These are phyloP conservation scores for Alternaria solani DNA, from an alignment of 2,329 filamentous ascomycete genomes.

Conservation along the genomic window DNA sequence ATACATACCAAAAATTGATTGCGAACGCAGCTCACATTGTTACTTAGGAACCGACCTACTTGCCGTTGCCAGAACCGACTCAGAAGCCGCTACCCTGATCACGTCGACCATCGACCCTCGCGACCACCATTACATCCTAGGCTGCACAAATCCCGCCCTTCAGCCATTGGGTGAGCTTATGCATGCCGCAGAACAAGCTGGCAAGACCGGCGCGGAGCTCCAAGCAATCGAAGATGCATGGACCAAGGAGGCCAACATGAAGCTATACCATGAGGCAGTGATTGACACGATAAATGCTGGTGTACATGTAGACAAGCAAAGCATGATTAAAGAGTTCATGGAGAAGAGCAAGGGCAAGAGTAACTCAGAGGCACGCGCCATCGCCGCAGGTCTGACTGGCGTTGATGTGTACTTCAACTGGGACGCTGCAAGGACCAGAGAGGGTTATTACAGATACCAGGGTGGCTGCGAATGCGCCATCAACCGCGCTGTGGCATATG, in stretches of 20 bases:
- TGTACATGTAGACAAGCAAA: constrained; percentile 72
- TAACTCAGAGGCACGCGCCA: constrained; percentile 79
- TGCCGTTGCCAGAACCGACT: constrained; percentile 92
- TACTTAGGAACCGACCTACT: constrained; percentile 77
- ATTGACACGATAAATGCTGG: constrained; percentile 78
- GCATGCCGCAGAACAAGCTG: constrained; percentile 80
- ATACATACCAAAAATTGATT: not conserved
- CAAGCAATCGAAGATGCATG: constrained; percentile 94
- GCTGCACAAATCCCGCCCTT: constrained; percentile 83
- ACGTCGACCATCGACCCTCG: constrained; percentile 95
- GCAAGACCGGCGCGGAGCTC: constrained; percentile 80
- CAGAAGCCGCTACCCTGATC: constrained; percentile 96
- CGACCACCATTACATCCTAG: constrained; percentile 93
- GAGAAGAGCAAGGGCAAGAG: constrained; percentile 79
- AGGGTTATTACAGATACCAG: constrained; percentile 93
- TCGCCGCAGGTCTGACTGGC: constrained; percentile 80
- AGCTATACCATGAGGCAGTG: constrained; percentile 91
- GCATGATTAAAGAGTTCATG: constrained; percentile 72
- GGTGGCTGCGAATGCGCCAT: constrained; percentile 91
- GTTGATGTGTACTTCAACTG: constrained; percentile 91
- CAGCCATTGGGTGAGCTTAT: constrained; percentile 91
- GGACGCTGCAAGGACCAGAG: constrained; percentile 90
- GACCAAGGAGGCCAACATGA: constrained; percentile 78
- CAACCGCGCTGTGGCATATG: constrained; percentile 89
- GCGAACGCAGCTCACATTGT: not conserved